Percentiles rank a stretch among this genome's conserved stretches.
Conservation (phyloP, 441 rosid genomes). For the Dalechampia spathulata region DNA sequence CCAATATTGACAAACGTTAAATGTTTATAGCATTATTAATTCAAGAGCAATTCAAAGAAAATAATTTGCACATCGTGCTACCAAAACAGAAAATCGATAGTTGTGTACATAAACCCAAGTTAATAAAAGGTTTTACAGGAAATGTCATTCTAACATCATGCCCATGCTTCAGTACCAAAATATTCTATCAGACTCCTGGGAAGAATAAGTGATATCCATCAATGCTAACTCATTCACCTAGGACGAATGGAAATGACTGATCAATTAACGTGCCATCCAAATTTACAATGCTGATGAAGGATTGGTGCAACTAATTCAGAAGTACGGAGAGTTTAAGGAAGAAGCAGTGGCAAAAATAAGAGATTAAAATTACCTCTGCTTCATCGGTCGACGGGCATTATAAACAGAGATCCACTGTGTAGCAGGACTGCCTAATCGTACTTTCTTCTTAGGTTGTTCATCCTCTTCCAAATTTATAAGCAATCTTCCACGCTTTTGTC, state of each 20-base stretch:
- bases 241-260: too few species aligned
- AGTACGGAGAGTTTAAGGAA: neutral
- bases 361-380: slow-evolving; percentile 51
- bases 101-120: neutral
- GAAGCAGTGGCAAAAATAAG: slow-evolving; percentile 9
- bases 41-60: neutral
- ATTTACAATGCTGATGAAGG: neutral
- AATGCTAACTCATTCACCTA: too few species aligned
- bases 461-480: slow-evolving; percentile 81
- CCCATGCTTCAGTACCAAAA: too few species aligned
- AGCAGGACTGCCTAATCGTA: slow-evolving; percentile 84
- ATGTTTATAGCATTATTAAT: neutral
- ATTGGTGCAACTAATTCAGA: neutral
- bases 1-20: neutral
- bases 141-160: too few species aligned
- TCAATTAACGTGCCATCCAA: too few species aligned
- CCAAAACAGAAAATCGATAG: neutral
- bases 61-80: neutral
- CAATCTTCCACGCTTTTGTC: slow-evolving; percentile 80
- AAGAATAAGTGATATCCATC: too few species aligned
- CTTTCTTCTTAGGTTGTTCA: slow-evolving; percentile 84
- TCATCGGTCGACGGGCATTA: slow-evolving; percentile 89
- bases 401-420: slow-evolving; percentile 89
- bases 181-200: too few species aligned
- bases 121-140: neutral